phyloP scores from a whole-genome alignment of 2,329 filamentous ascomycete genomes.

The Gaeumannomyces sp. region DNA sequence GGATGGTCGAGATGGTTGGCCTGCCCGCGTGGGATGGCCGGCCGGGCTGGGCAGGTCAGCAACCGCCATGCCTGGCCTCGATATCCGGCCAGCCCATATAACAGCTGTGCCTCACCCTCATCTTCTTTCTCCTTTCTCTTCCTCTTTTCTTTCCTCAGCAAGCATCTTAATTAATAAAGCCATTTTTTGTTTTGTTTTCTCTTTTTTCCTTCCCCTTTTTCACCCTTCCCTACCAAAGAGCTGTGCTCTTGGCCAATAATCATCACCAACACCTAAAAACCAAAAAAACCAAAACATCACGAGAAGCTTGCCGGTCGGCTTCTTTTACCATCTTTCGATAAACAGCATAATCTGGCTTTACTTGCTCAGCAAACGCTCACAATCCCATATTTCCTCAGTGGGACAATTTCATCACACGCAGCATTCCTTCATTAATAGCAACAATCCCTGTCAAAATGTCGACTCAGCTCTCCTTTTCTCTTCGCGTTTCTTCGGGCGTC shows the following conservation, averaged over 20 bases:
- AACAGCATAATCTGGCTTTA: slow-evolving; percentile 36
- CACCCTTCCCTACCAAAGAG: slow-evolving; percentile 22
- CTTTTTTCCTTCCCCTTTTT: slow-evolving; percentile 27
- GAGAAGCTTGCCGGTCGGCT: slow-evolving; percentile 10
- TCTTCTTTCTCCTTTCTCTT: slow-evolving; percentile 33
- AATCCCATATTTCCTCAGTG: slow-evolving; percentile 15
- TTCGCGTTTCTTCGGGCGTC: slow-evolving; percentile 92
- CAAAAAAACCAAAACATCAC: slow-evolving; percentile 19
- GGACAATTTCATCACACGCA: slow-evolving; percentile 15
- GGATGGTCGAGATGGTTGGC: too few relatives aligned
- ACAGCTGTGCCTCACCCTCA: slow-evolving; percentile 29
- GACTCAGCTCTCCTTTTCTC: slow-evolving; percentile 88
- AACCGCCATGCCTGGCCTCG: slow-evolving; percentile 23
- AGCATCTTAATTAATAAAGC: slow-evolving; percentile 51
- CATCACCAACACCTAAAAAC: slow-evolving; percentile 28
- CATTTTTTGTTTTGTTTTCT: slow-evolving; percentile 46
- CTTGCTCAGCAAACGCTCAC: slow-evolving; percentile 43
- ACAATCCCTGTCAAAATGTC: slow-evolving; percentile 58
- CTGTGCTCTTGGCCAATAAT: slow-evolving; percentile 27
- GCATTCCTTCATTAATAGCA: slow-evolving; percentile 29
- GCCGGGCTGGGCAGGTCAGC: slow-evolving; percentile 17
- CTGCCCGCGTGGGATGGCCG: slow-evolving; percentile 15
- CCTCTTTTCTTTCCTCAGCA: slow-evolving; percentile 55
- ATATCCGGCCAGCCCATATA: slow-evolving; percentile 33
- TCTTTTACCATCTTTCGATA: slow-evolving; percentile 9